Percentiles rank a stretch among this genome's conserved stretches.
These are phyloP conservation scores for Suhomyces xylopsoci DNA, from an alignment of 805 yeast genomes.

Conservation along the genomic window DNA sequence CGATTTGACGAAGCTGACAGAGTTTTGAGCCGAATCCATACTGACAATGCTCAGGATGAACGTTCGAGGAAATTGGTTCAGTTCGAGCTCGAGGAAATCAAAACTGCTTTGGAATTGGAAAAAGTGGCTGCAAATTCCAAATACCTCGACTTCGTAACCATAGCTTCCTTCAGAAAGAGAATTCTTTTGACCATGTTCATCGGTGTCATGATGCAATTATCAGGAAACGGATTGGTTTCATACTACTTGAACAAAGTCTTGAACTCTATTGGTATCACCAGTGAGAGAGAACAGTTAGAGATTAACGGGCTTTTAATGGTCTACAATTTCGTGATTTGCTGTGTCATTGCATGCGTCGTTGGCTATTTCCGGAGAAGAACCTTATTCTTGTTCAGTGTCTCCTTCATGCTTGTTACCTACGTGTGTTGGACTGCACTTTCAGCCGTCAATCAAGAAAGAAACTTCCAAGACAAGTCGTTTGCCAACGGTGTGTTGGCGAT, in stretches of 20 bases:
- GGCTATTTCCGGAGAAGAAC: slow-evolving; percentile 33
- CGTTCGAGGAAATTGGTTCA: slow-evolving; percentile 15
- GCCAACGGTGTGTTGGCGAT: slow-evolving; percentile 49
- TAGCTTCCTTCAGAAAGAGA: slow-evolving; percentile 42
- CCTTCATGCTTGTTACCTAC: slow-evolving; percentile 35
- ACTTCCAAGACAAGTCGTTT: slow-evolving; percentile 37
- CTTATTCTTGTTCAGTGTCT: slow-evolving; percentile 31
- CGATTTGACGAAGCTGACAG: slow-evolving; percentile 23
- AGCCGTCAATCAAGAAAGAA: slow-evolving; percentile 42
- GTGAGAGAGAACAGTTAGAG: slow-evolving; percentile 41
- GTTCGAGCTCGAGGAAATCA: slow-evolving; percentile 23
- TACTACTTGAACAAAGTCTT: slow-evolving; percentile 51
- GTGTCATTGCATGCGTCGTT: slow-evolving; percentile 17
- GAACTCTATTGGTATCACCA: slow-evolving; percentile 51
- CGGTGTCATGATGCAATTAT: slow-evolving; percentile 41
- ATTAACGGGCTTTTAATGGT: slow-evolving; percentile 52
- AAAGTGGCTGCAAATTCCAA: slow-evolving; percentile 27
- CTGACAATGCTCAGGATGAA: slow-evolving; percentile 32
- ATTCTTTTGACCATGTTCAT: slow-evolving; percentile 30
- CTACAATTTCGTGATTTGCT: slow-evolving; percentile 39
- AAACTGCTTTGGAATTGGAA: slow-evolving; percentile 36
- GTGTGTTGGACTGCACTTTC: slow-evolving; percentile 44
- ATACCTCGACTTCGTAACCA: slow-evolving; percentile 38
- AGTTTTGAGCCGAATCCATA: slow-evolving; percentile 37
- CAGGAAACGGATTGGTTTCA: slow-evolving; percentile 53